Base-by-base conservation (phyloP, 2,329 filamentous ascomycete species). In the Eurotiales sp. region DNA sequence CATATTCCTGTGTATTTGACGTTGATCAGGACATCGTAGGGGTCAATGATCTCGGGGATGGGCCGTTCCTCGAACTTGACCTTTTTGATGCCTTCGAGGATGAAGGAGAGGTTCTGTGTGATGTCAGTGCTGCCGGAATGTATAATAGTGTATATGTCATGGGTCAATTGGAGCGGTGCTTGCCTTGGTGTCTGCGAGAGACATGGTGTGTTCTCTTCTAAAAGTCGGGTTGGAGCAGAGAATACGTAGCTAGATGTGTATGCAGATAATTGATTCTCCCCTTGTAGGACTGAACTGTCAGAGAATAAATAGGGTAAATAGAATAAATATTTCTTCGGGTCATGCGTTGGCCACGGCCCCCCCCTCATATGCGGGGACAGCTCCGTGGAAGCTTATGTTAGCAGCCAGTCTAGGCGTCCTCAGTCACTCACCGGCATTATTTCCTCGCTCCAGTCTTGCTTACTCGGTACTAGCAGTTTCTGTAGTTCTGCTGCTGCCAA, bases 1-100 rank as follows among this genome's bases (percentile, higher is more conserved):
- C 90, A 95, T 72, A 95, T 93, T 60, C 89, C 89, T 3, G 89
- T 95, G 77, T 86, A 92, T 74, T 87, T 86, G 61, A 92, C 79
- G 65, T 87, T 84, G 57, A 95, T 84, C 61, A 92, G 79, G 58
- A 95, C 89, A 69, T 92, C 85, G 75, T 90, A 80, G 19, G 82
- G 78, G 47, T 77, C 76, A 56, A 80, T 71, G 60, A 93, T 74
- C 53, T 79, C 71, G 39, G 90, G 90, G 51, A 90, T 72, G 8
- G 88, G 87, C 7, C 85, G 83, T 65, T 92, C 85, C 72, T 86
- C 84, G 72, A 85, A 95, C 57, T 77, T 74, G 61, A 95, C 86
- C 61, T 86, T 79, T 68, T 83, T 78, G 55, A 84, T 79, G 61
- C 87, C 86, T 72, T 91, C 83, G 62, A 95, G 87, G 67, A 95